Percentiles rank a stretch among this genome's conserved stretches.
phyloP scores from a whole-genome alignment of 345 rosid species.

The Eutrema heterophyllum region DNA sequence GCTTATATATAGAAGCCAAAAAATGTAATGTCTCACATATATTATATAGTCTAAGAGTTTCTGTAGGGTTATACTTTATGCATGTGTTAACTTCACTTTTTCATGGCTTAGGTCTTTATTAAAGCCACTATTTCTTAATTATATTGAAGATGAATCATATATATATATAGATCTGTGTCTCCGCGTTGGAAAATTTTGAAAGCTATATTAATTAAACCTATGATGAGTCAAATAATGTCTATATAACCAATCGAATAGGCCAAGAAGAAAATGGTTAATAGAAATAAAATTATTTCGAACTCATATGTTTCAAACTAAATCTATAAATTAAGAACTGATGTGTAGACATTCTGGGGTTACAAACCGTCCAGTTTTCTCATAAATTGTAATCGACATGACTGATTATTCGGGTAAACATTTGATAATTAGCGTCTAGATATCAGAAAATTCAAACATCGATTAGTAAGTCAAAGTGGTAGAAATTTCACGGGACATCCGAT shows the following conservation, averaged over 20 bases:
- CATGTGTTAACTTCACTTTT: slow-evolving; percentile 35
- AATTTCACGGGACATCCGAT: neutral
- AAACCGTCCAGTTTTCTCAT: neutral
- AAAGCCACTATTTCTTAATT: slow-evolving; percentile 19
- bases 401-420: neutral
- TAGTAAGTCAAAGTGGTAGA: neutral
- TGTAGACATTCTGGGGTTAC: neutral
- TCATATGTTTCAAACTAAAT: neutral
- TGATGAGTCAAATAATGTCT: slow-evolving; percentile 13
- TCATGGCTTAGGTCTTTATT: slow-evolving; percentile 22
- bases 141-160: neutral
- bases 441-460: neutral
- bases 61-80: slow-evolving; percentile 32
- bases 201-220: slow-evolving; percentile 1
- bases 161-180: neutral
- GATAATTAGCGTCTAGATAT: neutral
- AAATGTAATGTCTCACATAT: slow-evolving; percentile 8
- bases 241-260: slow-evolving; percentile 6
- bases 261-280: neutral
- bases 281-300: neutral
- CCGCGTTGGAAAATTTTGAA: slow-evolving; percentile 16
- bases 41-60: slow-evolving; percentile 14
- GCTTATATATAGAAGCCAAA: slow-evolving; percentile 9
- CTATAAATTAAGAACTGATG: neutral
- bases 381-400: neutral